Evolutionary conservation across 495 filamentous ascomycete genomes (phyloP).

Genomic region (Halenospora varia): DNA sequence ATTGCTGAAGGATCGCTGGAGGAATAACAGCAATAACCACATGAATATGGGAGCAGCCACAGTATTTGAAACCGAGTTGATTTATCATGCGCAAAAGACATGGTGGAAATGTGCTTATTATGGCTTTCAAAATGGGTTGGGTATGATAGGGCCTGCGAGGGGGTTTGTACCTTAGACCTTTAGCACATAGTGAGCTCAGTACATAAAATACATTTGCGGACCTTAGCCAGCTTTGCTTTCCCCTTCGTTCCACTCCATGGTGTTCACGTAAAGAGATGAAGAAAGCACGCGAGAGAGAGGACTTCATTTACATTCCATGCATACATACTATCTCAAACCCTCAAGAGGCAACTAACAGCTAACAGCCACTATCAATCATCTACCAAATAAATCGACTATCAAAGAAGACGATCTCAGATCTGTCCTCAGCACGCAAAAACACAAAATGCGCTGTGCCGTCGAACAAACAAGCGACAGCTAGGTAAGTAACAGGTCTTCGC

Average conservation of each 20-base stretch:
- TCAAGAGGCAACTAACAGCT: not conserved
- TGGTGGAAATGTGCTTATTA: not conserved
- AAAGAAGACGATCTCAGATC: conserved; percentile 3
- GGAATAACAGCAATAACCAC: not conserved
- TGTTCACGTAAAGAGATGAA: too few relatives aligned
- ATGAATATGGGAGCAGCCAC: not conserved
- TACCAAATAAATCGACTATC: not conserved
- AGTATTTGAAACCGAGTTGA: not conserved
- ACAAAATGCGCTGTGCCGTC: not conserved
- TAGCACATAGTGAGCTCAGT: not conserved
- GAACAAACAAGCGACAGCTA: not conserved
- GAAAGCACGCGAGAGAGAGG: too few relatives aligned
- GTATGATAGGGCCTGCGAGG: not conserved
- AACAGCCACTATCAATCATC: not conserved
- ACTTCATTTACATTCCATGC: not conserved
- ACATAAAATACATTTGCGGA: not conserved
- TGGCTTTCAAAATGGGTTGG: not conserved
- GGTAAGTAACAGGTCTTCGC: not conserved
- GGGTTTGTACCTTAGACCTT: not conserved
- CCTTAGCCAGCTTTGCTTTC: not conserved
- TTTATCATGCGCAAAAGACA: not conserved
- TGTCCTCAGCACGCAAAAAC: not conserved
- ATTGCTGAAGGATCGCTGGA: too few relatives aligned
- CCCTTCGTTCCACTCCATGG: too few relatives aligned
- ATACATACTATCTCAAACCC: not conserved